A percentile compares a stretch with the other conserved stretches of the same genome.
phyloP scores from a whole-genome alignment of 2,329 filamentous ascomycete genomes.

The Tolypocladium endophyticum region DNA sequence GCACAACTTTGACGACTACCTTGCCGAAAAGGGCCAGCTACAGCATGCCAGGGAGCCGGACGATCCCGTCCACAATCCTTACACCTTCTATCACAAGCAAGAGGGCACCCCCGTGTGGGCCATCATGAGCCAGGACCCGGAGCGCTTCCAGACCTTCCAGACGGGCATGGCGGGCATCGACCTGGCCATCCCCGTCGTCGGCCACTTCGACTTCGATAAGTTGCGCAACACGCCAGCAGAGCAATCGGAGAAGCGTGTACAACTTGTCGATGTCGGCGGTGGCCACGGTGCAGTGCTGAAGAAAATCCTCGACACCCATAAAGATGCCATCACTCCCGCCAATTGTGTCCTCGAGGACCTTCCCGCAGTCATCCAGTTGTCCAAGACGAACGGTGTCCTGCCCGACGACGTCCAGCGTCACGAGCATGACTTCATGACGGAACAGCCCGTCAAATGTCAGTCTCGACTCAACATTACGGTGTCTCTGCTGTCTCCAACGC shows the following conservation, averaged over 20 bases:
- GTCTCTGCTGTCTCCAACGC: neutral
- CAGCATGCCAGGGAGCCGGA: conserved; percentile 12
- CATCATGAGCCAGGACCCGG: conserved; percentile 20
- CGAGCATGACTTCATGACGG: conserved; percentile 18
- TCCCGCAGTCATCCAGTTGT: conserved; percentile 14
- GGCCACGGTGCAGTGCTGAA: conserved; percentile 17
- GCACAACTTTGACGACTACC: conserved; percentile 22
- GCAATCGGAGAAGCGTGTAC: conserved; percentile 7
- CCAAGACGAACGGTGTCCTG: conserved; percentile 8
- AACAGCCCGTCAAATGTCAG: conserved; percentile 18
- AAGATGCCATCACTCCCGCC: conserved; percentile 9
- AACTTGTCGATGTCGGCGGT: conserved; percentile 21
- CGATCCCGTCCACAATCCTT: conserved; percentile 18
- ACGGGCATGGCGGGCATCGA: conserved; percentile 21
- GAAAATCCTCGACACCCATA: conserved; percentile 19
- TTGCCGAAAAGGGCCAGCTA: conserved; percentile 11
- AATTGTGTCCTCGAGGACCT: conserved; percentile 16
- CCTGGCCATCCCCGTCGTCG: conserved; percentile 18
- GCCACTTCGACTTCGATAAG: conserved; percentile 18
- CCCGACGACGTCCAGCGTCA: conserved; percentile 10
- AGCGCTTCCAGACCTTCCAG: conserved; percentile 18
- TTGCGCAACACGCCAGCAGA: conserved; percentile 12
- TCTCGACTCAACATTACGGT: neutral
- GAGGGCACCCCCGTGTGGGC: conserved; percentile 21
- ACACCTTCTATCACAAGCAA: conserved; percentile 18